phyloP scores from a whole-genome alignment of 441 rosid species.

The Euphorbia celastroides region DNA sequence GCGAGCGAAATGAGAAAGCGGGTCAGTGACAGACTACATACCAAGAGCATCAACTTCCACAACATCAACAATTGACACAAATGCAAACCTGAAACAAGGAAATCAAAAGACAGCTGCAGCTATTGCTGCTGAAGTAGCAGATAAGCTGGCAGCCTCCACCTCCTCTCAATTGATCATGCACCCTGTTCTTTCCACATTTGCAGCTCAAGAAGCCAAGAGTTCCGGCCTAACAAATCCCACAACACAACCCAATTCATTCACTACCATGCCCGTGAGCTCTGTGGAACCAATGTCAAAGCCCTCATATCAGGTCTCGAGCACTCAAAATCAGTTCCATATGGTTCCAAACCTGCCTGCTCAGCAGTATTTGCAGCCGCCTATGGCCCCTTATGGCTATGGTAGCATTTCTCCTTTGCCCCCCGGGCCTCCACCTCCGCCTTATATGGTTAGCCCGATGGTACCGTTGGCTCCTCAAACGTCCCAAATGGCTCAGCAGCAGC shows the following conservation, averaged over 20 bases:
- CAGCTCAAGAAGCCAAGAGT: slow-evolving; percentile 79
- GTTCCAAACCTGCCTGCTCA: slow-evolving; percentile 45
- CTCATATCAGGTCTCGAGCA: slow-evolving; percentile 31
- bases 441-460: slow-evolving; percentile 52
- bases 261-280: too few species aligned
- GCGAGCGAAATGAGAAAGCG: slow-evolving; percentile 45
- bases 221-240: slow-evolving; percentile 31
- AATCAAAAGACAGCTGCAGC: slow-evolving; percentile 71
- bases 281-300: slow-evolving; percentile 13
- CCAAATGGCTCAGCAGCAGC: slow-evolving; percentile 34
- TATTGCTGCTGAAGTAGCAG: slow-evolving; percentile 94
- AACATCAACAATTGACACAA: slow-evolving; percentile 17
- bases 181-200: slow-evolving; percentile 82
- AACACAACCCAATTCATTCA: too few species aligned
- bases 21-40: slow-evolving; percentile 34
- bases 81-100: slow-evolving; percentile 38
- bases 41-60: slow-evolving; percentile 28
- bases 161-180: slow-evolving; percentile 93
- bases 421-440: slow-evolving; percentile 46
- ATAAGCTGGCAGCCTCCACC: slow-evolving; percentile 77
- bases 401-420: slow-evolving; percentile 59
- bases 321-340: slow-evolving; percentile 55
- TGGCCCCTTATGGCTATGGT: slow-evolving; percentile 23
- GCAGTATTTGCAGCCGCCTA: slow-evolving; percentile 57
- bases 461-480: slow-evolving; percentile 40